phyloP scores from a whole-genome alignment of 1,284 basidiomycete species.

The Pseudozyma sp. region DNA sequence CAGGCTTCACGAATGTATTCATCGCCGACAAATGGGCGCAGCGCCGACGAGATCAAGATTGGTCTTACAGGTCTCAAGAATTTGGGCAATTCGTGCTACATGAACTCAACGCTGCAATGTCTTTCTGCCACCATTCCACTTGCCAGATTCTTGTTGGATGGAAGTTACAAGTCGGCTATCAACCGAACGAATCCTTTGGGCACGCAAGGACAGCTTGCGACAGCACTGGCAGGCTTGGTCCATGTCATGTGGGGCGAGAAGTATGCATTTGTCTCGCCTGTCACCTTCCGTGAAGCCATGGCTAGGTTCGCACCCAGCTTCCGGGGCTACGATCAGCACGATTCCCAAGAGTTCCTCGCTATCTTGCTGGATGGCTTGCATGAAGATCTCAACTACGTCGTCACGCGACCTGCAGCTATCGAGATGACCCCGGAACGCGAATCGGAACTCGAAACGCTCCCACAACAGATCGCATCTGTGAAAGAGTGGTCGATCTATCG shows the following conservation, averaged over 20 bases:
- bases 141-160: constrained; percentile 69
- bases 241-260: constrained; percentile 90
- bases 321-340: constrained; percentile 63
- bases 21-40: constrained; percentile 29
- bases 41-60: constrained; percentile 56
- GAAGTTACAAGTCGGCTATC: constrained; percentile 86
- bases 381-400: constrained; percentile 58
- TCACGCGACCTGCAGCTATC: constrained; percentile 50
- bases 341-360: constrained; percentile 57
- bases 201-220: constrained; percentile 85
- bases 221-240: constrained; percentile 84
- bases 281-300: constrained; percentile 82
- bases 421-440: constrained; percentile 65
- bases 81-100: constrained; percentile 68
- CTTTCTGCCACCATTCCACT: constrained; percentile 65
- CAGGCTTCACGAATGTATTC: constrained; percentile 42
- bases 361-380: constrained; percentile 59
- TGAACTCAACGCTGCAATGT: constrained; percentile 69
- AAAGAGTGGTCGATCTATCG: constrained; percentile 63
- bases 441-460: constrained; percentile 75
- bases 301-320: constrained; percentile 64
- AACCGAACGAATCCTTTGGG: constrained; percentile 89
- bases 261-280: constrained; percentile 83
- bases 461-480: constrained; percentile 74
- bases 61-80: constrained; percentile 67